A percentile compares a stretch with the other conserved stretches of the same genome.
phyloP scores from a whole-genome alignment of 352 stramenopile species.

The Pythium oligandrum region DNA sequence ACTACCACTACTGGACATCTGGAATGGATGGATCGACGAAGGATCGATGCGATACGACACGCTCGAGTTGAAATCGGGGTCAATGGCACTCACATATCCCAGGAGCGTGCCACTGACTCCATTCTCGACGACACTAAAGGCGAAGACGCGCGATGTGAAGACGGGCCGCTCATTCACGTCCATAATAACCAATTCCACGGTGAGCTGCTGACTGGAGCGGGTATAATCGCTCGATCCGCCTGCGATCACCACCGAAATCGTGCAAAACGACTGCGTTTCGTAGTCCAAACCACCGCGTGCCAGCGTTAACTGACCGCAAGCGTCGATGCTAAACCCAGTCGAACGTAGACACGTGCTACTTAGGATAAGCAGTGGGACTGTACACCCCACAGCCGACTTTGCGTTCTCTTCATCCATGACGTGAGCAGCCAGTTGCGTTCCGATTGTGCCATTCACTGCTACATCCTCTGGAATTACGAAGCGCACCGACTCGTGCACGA shows the following conservation, averaged over 20 bases:
- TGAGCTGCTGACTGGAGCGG: slow-evolving; percentile 6
- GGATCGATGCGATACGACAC: slow-evolving; percentile 8
- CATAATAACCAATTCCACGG: slow-evolving; percentile 8
- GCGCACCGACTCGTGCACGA: slow-evolving; percentile 20
- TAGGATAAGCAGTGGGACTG: slow-evolving; percentile 4
- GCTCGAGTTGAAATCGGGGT: slow-evolving; percentile 11
- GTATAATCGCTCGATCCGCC: slow-evolving; percentile 14
- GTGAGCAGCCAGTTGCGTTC: slow-evolving; percentile 8
- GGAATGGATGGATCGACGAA: slow-evolving; percentile 5
- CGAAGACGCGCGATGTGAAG: slow-evolving; percentile 7
- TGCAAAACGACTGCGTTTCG: slow-evolving; percentile 18
- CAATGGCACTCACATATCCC: slow-evolving; percentile 13
- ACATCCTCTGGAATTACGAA: slow-evolving; percentile 29
- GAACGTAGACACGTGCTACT: slow-evolving; percentile 6
- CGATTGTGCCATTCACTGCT: slow-evolving; percentile 2
- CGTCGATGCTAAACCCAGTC: slow-evolving; percentile 12
- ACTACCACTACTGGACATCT: neutral
- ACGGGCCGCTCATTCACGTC: slow-evolving; percentile 21
- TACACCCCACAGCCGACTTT: slow-evolving; percentile 5
- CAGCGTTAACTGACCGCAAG: slow-evolving; percentile 21
- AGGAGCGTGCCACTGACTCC: slow-evolving; percentile 6
- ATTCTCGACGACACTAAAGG: slow-evolving; percentile 17
- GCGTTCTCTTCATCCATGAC: slow-evolving; percentile 21
- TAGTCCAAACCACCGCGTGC: slow-evolving; percentile 17
- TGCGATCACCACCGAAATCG: slow-evolving; percentile 13